Conservation (phyloP, 305 asterid species). For the Solanum hybrid region DNA sequence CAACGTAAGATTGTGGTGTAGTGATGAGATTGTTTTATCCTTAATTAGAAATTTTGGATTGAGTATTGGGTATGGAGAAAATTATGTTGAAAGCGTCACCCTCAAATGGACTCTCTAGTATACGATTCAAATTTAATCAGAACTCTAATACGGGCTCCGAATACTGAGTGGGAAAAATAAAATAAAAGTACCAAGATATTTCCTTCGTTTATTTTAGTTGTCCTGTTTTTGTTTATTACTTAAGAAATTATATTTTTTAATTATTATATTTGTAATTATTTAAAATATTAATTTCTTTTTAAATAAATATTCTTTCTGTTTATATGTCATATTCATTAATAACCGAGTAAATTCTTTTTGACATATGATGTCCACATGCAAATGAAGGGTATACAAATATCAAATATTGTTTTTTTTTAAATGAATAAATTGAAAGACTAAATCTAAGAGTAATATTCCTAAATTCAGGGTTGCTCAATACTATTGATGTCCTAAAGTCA, state of each 20-base stretch:
- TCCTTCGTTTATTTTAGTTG: background rate
- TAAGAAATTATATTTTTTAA: background rate
- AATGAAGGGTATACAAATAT: background rate
- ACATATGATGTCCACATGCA: background rate
- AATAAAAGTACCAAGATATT: background rate
- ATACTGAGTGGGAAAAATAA: too few relatives aligned
- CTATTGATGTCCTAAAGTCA: background rate
- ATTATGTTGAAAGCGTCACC: background rate
- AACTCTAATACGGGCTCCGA: rapidly evolving
- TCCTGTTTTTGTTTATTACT: background rate
- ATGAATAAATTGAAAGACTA: background rate
- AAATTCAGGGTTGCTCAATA: background rate
- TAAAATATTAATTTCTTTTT: background rate
- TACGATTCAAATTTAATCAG: too few relatives aligned
- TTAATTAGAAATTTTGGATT: too few relatives aligned
- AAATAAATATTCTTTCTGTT: background rate
- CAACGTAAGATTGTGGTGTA: too few relatives aligned
- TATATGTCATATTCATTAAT: background rate
- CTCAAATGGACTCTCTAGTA: rapidly evolving
- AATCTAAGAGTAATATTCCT: background rate
- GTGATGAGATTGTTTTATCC: background rate
- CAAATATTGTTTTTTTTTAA: background rate
- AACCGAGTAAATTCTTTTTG: background rate
- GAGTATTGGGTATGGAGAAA: rapidly evolving
- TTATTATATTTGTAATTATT: background rate